Base-by-base conservation (phyloP, 2,329 filamentous ascomycete genomes). In the Aspergillus carbonarius region DNA sequence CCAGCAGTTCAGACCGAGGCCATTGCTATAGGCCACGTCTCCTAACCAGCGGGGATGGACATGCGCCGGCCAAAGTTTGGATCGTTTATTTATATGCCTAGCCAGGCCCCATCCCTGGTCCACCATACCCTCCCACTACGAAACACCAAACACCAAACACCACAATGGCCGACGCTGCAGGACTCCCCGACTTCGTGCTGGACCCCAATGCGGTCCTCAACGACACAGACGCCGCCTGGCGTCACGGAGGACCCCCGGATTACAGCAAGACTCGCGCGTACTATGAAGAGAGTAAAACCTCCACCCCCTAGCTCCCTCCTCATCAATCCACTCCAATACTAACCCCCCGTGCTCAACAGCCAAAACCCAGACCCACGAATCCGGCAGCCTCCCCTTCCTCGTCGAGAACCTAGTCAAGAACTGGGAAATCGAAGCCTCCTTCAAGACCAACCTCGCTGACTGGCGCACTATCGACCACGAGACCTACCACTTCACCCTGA, bases 341-440 rank as follows among this genome's bases (percentile, higher is more conserved):
- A 58, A 53, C 44, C 2, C 6, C 42, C 49, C 48, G 27, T n/a
- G 23, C 10, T 12, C 47, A 39, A 5, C 66, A 89, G 86, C 83
- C 54, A 88, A 86, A 71, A 78, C 74, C 35, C 79, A 76, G 72
- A 80, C 74, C 66, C 87, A 89, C 70, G 72, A 74, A 47, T 77
- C 84, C 3, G 80, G 79, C 35, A 85, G 82, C 57, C 81, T 89
- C 2, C 81, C 83, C 13, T 74, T 81, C 50, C 80, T 89, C 4
- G 86, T 89, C 39, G 83, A 89, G 70, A 89, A 89, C 68, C 81
- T 89, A 1, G 86, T 89, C 68, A 89, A 89, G 76, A 89, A 89
- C 71, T 89, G 87, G 87, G 87, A 89, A 72, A 83, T 89, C 53
- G 87, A 89, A 71, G 87, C 87, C 0, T 88, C 85, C 0, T 88